A percentile compares a stretch with the other conserved stretches of the same genome.
Evolutionary conservation across 345 rosid genomes (phyloP).

Genomic region (Trapa bicornis): DNA sequence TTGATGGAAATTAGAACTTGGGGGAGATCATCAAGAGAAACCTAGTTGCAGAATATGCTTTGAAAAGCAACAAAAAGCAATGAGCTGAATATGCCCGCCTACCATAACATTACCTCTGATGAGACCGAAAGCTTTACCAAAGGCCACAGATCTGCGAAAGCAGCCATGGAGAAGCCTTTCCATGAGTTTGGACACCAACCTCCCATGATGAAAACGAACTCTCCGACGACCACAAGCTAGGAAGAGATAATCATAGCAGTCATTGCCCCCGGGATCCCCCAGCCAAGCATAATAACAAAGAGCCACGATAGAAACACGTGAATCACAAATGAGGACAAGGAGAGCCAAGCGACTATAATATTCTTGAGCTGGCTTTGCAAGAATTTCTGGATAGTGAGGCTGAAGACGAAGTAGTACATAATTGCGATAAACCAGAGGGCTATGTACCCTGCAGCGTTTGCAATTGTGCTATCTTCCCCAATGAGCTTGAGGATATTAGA

Average conservation of each 20-base stretch:
- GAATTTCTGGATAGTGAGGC: conserved; percentile 8
- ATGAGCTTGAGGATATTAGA: conserved; percentile 9
- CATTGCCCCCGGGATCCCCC: conserved; percentile 24
- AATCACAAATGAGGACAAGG: conserved; percentile 2
- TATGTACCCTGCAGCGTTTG: conserved; percentile 9
- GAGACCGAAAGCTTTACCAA: conserved; percentile 19
- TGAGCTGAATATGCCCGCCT: neutral
- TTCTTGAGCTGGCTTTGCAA: conserved; percentile 17
- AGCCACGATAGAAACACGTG: conserved; percentile 16
- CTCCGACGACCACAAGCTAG: conserved; percentile 19
- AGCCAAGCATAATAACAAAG: conserved; percentile 11
- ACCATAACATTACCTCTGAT: conserved; percentile 28
- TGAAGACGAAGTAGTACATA: conserved; percentile 7
- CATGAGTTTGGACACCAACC: conserved; percentile 26
- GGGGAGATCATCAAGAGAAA: neutral
- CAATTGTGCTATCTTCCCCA: conserved; percentile 4
- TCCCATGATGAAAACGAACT: conserved; percentile 20
- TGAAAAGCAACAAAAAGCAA: neutral
- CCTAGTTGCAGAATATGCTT: neutral
- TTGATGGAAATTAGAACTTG: neutral
- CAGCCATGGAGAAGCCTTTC: conserved; percentile 20
- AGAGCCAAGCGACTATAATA: conserved; percentile 8
- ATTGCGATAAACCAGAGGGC: conserved; percentile 14
- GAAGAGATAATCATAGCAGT: conserved; percentile 15
- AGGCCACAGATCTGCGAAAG: conserved; percentile 16